A percentile compares a stretch with the other conserved stretches of the same genome.
Conservation (phyloP, 2,329 filamentous ascomycete genomes). For the Sphaerulina populicola region DNA sequence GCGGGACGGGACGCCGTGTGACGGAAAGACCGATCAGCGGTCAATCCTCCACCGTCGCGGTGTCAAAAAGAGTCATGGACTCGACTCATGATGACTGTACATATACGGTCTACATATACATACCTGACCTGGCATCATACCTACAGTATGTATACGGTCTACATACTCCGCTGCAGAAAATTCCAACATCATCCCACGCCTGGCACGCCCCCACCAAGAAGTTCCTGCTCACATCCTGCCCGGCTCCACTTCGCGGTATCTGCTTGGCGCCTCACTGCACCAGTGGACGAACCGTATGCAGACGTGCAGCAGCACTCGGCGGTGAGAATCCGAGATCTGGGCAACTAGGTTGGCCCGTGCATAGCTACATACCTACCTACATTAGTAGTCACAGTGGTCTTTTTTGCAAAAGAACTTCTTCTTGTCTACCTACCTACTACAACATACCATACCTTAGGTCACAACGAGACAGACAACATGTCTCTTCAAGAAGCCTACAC, state of each 20-base stretch:
- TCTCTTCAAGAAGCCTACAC: constrained; percentile 31
- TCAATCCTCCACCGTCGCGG: not conserved
- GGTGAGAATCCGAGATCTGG: not conserved
- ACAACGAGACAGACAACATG: constrained; percentile 21
- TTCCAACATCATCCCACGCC: too few species aligned
- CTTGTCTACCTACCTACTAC: not conserved
- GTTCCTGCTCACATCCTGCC: constrained; percentile 2
- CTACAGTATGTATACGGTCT: too few species aligned
- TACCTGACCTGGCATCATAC: too few species aligned
- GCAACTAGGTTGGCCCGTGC: not conserved
- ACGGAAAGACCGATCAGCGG: not conserved
- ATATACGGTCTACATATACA: too few species aligned
- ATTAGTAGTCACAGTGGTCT: constrained; percentile 6
- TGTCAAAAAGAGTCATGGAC: not conserved
- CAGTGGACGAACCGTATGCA: not conserved
- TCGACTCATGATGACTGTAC: too few species aligned
- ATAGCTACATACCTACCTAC: not conserved
- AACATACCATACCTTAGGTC: too few species aligned
- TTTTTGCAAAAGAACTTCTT: constrained; percentile 10
- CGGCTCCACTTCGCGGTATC: constrained; percentile 1
- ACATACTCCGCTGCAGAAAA: too few species aligned
- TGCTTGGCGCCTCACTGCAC: not conserved
- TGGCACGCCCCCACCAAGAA: constrained; percentile 3
- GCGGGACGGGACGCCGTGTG: not conserved
- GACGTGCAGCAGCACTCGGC: not conserved